A percentile compares a stretch with the other conserved stretches of the same genome.
Evolutionary conservation across 139 green algal species (phyloP).

Genomic region (Tetradesmus obliquus): DNA sequence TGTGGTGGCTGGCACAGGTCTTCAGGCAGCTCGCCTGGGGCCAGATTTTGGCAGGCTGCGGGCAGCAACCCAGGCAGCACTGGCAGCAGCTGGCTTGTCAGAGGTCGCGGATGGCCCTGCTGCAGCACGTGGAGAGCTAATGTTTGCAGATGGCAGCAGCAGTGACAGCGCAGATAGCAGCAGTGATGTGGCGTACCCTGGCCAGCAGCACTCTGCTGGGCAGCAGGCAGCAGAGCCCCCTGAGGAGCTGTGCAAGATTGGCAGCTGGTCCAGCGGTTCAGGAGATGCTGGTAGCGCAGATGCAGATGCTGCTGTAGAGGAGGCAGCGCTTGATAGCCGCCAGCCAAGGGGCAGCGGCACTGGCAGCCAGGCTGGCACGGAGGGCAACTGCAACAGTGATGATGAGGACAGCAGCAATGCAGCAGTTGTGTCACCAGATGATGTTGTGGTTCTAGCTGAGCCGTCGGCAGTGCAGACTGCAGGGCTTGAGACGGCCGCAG

Average conservation of each 20-base stretch:
- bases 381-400: neutral
- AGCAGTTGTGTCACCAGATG: neutral
- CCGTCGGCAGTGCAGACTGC: neutral
- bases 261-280: neutral
- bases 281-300: neutral
- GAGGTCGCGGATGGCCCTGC: neutral
- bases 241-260: neutral
- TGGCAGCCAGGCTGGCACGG: neutral
- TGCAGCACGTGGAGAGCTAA: neutral
- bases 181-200: neutral
- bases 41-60: neutral
- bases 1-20: neutral
- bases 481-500: neutral
- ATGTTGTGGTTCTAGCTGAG: neutral
- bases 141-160: neutral
- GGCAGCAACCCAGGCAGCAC: neutral
- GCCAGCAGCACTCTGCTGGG: neutral
- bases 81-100: neutral
- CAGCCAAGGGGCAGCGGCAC: neutral
- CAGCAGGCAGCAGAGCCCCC: neutral
- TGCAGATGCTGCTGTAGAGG: neutral
- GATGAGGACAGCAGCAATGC: neutral
- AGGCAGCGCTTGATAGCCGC: neutral
- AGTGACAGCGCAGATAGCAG: conserved; percentile 4
- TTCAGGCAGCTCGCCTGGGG: neutral